Base-by-base conservation (phyloP, 2,329 filamentous ascomycete species). In the Talaromyces piceae region DNA sequence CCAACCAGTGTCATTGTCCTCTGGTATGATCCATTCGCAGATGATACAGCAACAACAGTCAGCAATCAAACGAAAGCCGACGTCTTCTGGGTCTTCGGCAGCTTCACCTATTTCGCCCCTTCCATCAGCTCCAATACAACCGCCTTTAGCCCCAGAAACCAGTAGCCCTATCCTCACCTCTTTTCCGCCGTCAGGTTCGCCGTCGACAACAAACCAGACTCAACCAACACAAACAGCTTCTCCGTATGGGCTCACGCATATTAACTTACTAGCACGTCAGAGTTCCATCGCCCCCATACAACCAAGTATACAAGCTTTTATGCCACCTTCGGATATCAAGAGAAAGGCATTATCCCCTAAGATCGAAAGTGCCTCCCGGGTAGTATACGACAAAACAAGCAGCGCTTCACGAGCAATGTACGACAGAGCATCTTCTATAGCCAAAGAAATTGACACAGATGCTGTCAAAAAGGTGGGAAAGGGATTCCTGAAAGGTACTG, bases 391-490 rank as follows among this genome's bases (percentile, higher is more conserved):
- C 31, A 48, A 44, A 45, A 49, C 51, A 5, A 47, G 31, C 43
- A 49, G 9, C 26, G 46, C 33, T 18, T 49, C 46, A 22, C 45
- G 37, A n/a, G 51, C 47, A 12, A 41, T 47, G 11, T 53, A 53
- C 12, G 47, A 49, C 5, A 53, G 30, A 28, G 51, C 51, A 5
- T 49, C 51, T 16, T 31, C 43, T 20, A 49, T 53, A 47, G 47
- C 45, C 23, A 48, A 45, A 5, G 47, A 49, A 3, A 45, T 53
- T 12, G 51, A 53, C 41, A 53, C 45, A 11, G 51, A 53, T 11
- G 37, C 41, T 7, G 23, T 53, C 28, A 53, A 53, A 8, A 49
- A 49, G 16, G 30, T 53, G 8, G 51, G 51, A 20, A 53, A 49
- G 13, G 49, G 37, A 11, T 23, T 53, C 16, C 41, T 47, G n/a